These are phyloP conservation scores for Hanseniaspora sp. DNA, from an alignment of 1,139 yeast genomes.

Conservation along the genomic window DNA sequence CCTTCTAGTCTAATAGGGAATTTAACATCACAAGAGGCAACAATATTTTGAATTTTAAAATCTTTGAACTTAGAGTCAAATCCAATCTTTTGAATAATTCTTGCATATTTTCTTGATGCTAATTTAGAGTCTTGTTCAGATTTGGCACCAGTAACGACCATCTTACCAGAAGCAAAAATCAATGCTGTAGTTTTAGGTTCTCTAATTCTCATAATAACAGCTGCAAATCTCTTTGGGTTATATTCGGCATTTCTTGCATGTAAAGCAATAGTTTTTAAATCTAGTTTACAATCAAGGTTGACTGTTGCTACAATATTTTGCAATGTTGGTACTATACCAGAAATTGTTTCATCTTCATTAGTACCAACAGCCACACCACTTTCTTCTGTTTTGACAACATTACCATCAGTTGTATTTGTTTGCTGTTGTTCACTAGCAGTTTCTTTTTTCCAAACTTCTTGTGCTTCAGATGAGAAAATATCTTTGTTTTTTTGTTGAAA, in stretches of 20 bases:
- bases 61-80: conserved; percentile 93
- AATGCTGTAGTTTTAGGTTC: conserved; percentile 98
- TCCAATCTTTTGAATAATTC: conserved; percentile 95
- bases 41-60: conserved; percentile 94
- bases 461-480: conserved; percentile 29
- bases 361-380: conserved; percentile 10
- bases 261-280: conserved; percentile 89
- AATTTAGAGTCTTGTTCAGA: conserved; percentile 95
- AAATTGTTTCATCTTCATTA: conserved; percentile 57
- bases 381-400: conserved; percentile 11
- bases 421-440: conserved; percentile 19
- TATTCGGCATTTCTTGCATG: conserved; percentile 99
- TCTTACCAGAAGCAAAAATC: conserved; percentile 95
- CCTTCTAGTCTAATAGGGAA: conserved; percentile 97
- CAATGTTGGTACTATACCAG: conserved; percentile 91
- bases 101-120: conserved; percentile 94
- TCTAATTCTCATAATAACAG: conserved; percentile 97
- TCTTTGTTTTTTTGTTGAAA: conserved; percentile 30
- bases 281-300: conserved; percentile 88
- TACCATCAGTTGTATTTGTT: neutral
- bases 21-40: conserved; percentile 96
- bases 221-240: conserved; percentile 96
- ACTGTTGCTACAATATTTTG: conserved; percentile 98
- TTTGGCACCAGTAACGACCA: conserved; percentile 99
- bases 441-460: conserved; percentile 31